A percentile compares a stretch with the other conserved stretches of the same genome.
These are phyloP conservation scores for Fraxinus xanthoxyloides DNA, from an alignment of 305 asterid species.

Conservation along the genomic window DNA sequence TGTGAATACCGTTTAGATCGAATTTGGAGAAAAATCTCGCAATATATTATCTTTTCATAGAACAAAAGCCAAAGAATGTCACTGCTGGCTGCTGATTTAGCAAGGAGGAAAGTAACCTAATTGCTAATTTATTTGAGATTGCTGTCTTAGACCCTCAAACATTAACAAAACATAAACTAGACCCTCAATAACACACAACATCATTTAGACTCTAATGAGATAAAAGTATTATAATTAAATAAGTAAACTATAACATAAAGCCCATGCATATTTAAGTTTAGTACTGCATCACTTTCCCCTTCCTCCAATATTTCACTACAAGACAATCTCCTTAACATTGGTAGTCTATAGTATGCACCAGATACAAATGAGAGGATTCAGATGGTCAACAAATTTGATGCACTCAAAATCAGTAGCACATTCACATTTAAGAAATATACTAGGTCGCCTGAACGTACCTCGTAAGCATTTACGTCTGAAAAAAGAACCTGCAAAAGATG, in stretches of 20 bases:
- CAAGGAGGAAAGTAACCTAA: not conserved
- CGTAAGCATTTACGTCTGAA: slow-evolving; percentile 82
- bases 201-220: not conserved
- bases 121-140: not conserved
- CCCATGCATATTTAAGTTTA: not conserved
- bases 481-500: slow-evolving; percentile 68
- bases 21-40: not conserved
- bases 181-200: not conserved
- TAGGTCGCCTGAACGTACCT: slow-evolving; percentile 40
- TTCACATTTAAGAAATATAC: not conserved
- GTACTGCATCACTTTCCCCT: not conserved
- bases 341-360: not conserved
- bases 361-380: not conserved
- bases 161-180: not conserved
- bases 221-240: too few species aligned
- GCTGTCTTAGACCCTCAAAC: not conserved
- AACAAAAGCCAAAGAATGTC: not conserved
- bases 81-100: not conserved
- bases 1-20: not conserved
- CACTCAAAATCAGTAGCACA: not conserved
- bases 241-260: not conserved
- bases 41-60: not conserved
- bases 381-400: not conserved
- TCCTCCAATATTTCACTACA: not conserved
- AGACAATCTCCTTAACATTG: not conserved